Conservation (phyloP, 177 flowering plant genomes). For the Vitis hybrid region DNA sequence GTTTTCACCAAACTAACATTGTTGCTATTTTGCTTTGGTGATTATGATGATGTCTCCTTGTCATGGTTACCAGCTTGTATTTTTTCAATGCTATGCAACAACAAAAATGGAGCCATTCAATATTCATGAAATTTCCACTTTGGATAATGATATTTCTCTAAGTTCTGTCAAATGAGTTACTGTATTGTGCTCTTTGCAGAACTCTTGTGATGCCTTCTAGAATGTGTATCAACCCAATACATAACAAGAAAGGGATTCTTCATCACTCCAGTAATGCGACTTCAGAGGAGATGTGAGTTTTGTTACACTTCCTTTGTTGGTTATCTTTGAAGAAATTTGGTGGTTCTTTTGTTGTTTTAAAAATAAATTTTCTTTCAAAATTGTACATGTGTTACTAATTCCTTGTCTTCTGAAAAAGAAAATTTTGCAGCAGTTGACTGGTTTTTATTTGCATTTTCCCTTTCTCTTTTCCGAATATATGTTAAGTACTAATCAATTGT, state of each 20-base stretch:
- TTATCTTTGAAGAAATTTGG: neutral
- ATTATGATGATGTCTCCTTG: too few relatives aligned
- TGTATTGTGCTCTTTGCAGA: constrained; percentile 41
- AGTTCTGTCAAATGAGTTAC: too few relatives aligned
- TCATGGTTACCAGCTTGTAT: too few relatives aligned
- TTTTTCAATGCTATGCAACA: too few relatives aligned
- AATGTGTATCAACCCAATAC: constrained; percentile 96
- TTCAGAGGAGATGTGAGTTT: constrained; percentile 70
- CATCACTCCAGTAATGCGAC: constrained; percentile 47
- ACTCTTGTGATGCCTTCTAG: constrained; percentile 97
- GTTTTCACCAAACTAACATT: too few relatives aligned
- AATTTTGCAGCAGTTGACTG: neutral
- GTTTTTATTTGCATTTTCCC: neutral
- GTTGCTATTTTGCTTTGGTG: too few relatives aligned
- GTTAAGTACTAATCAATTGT: neutral
- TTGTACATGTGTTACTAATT: neutral
- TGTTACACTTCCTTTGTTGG: constrained; percentile 5
- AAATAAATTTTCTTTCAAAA: neutral
- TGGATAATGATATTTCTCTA: too few relatives aligned
- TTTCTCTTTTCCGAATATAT: neutral
- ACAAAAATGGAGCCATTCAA: too few relatives aligned
- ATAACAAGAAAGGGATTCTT: constrained; percentile 88
- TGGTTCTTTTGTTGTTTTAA: neutral
- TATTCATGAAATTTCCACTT: too few relatives aligned
- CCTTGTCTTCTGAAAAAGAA: neutral